A percentile compares a stretch with the other conserved stretches of the same genome.
phyloP scores from a whole-genome alignment of 2,329 filamentous ascomycete species.

The Bipolaris cookei region DNA sequence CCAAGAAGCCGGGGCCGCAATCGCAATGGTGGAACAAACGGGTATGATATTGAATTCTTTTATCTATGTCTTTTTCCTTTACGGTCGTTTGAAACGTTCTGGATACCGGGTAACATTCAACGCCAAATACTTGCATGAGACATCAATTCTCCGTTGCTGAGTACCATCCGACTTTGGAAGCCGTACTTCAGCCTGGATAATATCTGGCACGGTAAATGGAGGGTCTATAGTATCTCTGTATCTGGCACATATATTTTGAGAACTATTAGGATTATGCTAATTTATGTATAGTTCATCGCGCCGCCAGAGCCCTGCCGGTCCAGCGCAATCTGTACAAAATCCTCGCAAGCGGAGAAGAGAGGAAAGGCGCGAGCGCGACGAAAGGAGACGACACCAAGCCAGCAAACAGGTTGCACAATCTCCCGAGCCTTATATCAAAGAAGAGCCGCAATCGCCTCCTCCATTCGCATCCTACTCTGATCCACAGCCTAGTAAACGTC shows the following conservation, averaged over 20 bases:
- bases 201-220: background rate
- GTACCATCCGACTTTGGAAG: background rate
- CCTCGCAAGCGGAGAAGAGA: constrained; percentile 61
- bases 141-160: background rate
- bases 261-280: constrained; percentile 15
- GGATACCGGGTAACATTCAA: background rate
- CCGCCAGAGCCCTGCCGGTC: constrained; percentile 54
- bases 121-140: background rate
- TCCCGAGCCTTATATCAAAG: constrained; percentile 63
- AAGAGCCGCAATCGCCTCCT: constrained; percentile 67
- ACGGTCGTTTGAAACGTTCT: constrained; percentile 18
- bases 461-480: constrained; percentile 56
- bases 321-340: constrained; percentile 52
- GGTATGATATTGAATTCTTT: constrained; percentile 36
- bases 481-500: constrained; percentile 48
- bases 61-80: constrained; percentile 26
- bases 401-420: constrained; percentile 39
- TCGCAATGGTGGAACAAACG: constrained; percentile 34
- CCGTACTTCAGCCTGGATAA: background rate
- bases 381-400: constrained; percentile 46
- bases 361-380: constrained; percentile 44
- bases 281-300: constrained; percentile 37
- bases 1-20: constrained; percentile 35
- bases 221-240: background rate
- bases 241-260: background rate